Evolutionary conservation across 257 asterid genomes (phyloP).

Genomic region (Solanum paucissectum): DNA sequence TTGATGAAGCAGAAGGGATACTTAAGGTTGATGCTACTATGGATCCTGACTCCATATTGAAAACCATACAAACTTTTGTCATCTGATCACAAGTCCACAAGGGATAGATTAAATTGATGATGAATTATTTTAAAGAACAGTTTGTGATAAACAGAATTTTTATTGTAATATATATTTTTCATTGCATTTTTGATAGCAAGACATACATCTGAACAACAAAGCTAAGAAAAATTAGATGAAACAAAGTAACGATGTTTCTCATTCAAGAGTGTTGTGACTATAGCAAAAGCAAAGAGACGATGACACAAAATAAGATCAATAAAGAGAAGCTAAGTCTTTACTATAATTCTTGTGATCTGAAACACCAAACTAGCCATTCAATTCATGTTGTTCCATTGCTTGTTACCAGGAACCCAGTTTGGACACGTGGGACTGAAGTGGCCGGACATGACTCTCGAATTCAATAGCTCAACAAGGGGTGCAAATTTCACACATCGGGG

Average conservation of each 20-base stretch:
- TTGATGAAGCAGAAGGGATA: slow-evolving; percentile 76
- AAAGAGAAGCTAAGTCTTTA: too few relatives aligned
- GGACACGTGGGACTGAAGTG: slow-evolving; percentile 80
- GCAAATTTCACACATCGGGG: slow-evolving; percentile 75
- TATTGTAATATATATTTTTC: not conserved
- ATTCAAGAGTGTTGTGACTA: not conserved
- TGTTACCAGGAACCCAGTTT: slow-evolving; percentile 53
- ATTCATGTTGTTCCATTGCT: slow-evolving; percentile 49
- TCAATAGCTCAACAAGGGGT: slow-evolving; percentile 64
- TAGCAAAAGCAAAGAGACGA: not conserved
- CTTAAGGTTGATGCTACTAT: slow-evolving; percentile 57
- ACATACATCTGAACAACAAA: not conserved
- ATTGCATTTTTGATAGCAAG: not conserved
- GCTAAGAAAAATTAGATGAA: not conserved
- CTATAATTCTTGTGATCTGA: too few relatives aligned
- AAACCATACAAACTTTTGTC: slow-evolving; percentile 21
- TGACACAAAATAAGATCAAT: too few relatives aligned
- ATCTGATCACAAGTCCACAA: not conserved
- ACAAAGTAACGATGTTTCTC: not conserved
- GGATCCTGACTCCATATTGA: slow-evolving; percentile 43
- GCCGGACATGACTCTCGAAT: slow-evolving; percentile 34
- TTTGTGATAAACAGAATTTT: not conserved
- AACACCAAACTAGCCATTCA: slow-evolving; percentile 2
- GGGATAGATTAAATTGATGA: not conserved
- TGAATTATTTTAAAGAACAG: not conserved